Evolutionary conservation across 1,284 basidiomycete species (phyloP).

Genomic region (Earliella scabrosa): DNA sequence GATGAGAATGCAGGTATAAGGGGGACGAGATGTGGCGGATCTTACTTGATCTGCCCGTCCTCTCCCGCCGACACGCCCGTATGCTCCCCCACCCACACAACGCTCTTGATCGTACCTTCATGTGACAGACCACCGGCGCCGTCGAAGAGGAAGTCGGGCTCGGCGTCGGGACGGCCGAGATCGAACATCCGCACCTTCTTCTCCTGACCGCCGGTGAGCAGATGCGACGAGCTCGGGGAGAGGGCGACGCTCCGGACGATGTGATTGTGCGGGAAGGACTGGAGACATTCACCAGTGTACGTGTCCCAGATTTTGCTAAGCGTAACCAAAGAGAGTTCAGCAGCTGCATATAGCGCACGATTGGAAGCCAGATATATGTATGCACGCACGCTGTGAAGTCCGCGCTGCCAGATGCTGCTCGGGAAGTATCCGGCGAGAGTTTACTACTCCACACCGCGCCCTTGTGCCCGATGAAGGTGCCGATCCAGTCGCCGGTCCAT

Average conservation of each 20-base stretch:
- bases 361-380: neutral
- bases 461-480: constrained; percentile 98
- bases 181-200: constrained; percentile 98
- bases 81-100: constrained; percentile 90
- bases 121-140: constrained; percentile 65
- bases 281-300: constrained; percentile 82
- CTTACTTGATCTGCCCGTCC: constrained; percentile 89
- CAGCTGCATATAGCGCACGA: constrained; percentile 3
- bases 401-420: constrained; percentile 92
- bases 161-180: constrained; percentile 81
- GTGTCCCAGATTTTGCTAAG: constrained; percentile 97
- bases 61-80: constrained; percentile 91
- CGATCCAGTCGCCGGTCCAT: constrained; percentile 99
- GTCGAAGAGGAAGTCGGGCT: constrained; percentile 80
- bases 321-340: constrained; percentile 13
- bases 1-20: neutral
- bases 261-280: constrained; percentile 97
- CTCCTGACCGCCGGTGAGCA: constrained; percentile 95
- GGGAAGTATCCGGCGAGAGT: constrained; percentile 84
- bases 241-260: constrained; percentile 96
- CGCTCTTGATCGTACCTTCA: constrained; percentile 89
- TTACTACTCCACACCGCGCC: constrained; percentile 98
- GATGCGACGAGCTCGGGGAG: constrained; percentile 65
- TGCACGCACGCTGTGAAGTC: constrained; percentile 93
- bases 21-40: neutral